Base-by-base conservation (phyloP, 208 protist genomes). In the Borovskyia barvae region DNA sequence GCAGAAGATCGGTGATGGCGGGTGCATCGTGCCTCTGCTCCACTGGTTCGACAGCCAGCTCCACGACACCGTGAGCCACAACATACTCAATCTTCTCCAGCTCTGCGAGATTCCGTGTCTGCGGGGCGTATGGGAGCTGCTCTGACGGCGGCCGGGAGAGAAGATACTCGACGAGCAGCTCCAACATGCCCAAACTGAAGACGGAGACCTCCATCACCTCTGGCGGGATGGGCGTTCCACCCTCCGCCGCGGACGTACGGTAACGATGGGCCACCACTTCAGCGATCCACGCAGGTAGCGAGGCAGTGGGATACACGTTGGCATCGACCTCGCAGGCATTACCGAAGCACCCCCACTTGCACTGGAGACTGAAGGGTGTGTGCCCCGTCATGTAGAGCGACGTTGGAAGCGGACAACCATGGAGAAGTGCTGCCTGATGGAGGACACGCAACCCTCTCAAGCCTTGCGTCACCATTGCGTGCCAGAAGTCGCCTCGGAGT, bases 291-390 rank as follows among this genome's bases (percentile, higher is more conserved):
- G 43, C 17, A 24, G 61, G 61, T 30, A 68, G 26, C 9, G 61
- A 68, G 22, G 58, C 61, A 1, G 51, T 68, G 25, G 77, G 82
- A 42, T 85, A 80, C 11, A 29, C 7, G 7, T 55, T 49, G 0
- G 71, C 63, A 4, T 24, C 42, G 20, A 70, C 71, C 8, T 61
- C 54, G n/a, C n/a, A n/a, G 11, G 79, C 64, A 35, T 32, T 64
- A 37, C 83, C 83, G 57, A 90, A 87, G 74, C 77, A 78, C 22
- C 51, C 49, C 55, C 82, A 68, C 60, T 87, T 86, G 39, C 71
- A 75, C 45, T 65, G 63, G 19, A 46, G n/a, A 25, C 17, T 9
- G 3, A 52, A 40, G 36, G 67, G 6, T 5, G 51, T 48, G 52
- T 42, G 54, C n/a, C 63, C 56, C 17, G 24, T 30, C 33, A 65